These are phyloP conservation scores for Colletotrichum navitas DNA, from an alignment of 2,329 filamentous ascomycete species.

Conservation along the genomic window DNA sequence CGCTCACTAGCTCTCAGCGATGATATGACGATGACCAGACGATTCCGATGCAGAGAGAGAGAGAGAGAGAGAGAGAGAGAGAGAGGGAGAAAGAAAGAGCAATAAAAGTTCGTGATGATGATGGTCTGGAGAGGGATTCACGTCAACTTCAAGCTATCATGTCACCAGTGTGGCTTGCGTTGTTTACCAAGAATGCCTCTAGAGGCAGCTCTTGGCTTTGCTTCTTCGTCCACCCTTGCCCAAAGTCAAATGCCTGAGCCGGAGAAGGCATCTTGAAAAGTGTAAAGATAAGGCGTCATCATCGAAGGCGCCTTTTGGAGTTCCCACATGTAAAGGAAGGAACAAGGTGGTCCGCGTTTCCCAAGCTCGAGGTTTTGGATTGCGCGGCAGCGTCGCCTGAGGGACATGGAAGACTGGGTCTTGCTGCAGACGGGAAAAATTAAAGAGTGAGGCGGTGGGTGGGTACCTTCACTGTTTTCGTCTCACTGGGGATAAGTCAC, in stretches of 20 bases:
- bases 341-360: conserved; percentile 28
- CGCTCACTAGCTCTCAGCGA: not conserved
- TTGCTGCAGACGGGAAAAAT: conserved; percentile 3
- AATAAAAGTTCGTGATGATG: not conserved
- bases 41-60: not conserved
- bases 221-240: not conserved
- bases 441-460: conserved; percentile 36
- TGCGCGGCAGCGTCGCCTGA: conserved; percentile 29
- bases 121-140: not conserved
- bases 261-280: not conserved
- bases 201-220: not conserved
- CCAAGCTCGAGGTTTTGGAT: conserved; percentile 28
- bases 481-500: conserved; percentile 10
- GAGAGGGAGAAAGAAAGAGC: too few relatives aligned
- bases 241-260: not conserved
- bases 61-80: too few relatives aligned
- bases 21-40: not conserved
- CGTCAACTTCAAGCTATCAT: not conserved
- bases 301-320: conserved; percentile 4
- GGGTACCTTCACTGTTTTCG: conserved; percentile 20
- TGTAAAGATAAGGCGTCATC: not conserved
- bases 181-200: not conserved
- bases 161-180: not conserved
- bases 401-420: conserved; percentile 16
- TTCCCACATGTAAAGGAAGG: conserved; percentile 26